A percentile compares a stretch with the other conserved stretches of the same genome.
These are phyloP conservation scores for Didymella arachidicola DNA, from an alignment of 2,329 filamentous ascomycete species.

Conservation along the genomic window DNA sequence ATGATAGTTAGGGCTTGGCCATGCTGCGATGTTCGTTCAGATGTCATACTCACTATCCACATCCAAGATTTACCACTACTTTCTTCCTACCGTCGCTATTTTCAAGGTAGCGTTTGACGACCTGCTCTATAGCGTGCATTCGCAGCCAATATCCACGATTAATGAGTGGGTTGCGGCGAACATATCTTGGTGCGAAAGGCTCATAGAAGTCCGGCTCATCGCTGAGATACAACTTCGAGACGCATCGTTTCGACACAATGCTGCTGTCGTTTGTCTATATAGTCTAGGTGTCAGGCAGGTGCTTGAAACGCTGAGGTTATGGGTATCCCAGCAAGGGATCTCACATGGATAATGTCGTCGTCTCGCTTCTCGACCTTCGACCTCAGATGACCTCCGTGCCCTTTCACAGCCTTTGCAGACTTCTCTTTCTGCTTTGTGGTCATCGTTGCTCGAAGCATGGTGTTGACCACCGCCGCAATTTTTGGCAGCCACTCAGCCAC, in stretches of 20 bases:
- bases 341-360: slow-evolving; percentile 65
- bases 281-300: slow-evolving; percentile 50
- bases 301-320: slow-evolving; percentile 1
- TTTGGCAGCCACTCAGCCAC: slow-evolving; percentile 23
- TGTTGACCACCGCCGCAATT: slow-evolving; percentile 14
- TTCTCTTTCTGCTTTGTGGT: slow-evolving; percentile 22
- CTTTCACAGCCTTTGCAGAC: slow-evolving; percentile 24
- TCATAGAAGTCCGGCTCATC: slow-evolving; percentile 83
- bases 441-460: slow-evolving; percentile 20
- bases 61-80: slow-evolving; percentile 83
- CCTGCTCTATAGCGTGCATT: slow-evolving; percentile 80
- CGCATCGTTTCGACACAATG: slow-evolving; percentile 90
- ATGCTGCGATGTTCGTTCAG: neutral
- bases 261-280: slow-evolving; percentile 81
- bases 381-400: slow-evolving; percentile 24
- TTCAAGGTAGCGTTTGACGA: slow-evolving; percentile 76
- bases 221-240: slow-evolving; percentile 85
- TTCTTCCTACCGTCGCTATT: slow-evolving; percentile 65
- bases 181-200: slow-evolving; percentile 85
- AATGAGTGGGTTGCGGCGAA: slow-evolving; percentile 84
- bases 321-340: slow-evolving; percentile 27
- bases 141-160: slow-evolving; percentile 90
- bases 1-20: slow-evolving; percentile 32
- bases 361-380: slow-evolving; percentile 52
- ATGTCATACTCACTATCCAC: slow-evolving; percentile 77